These are phyloP conservation scores for Lactarius evosmus DNA, from an alignment of 768 basidiomycete species.

Conservation along the genomic window DNA sequence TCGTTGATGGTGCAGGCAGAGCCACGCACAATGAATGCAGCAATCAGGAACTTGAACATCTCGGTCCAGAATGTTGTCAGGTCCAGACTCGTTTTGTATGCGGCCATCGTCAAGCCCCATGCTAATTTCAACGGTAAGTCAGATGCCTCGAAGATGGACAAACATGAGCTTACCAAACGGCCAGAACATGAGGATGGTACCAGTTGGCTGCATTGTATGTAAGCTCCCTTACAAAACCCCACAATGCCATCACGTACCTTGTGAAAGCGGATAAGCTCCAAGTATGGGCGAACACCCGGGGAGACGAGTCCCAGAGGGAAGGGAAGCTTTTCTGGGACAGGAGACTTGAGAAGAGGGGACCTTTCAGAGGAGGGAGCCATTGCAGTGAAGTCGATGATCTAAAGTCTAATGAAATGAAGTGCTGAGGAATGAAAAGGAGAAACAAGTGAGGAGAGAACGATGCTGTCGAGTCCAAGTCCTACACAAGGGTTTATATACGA, in stretches of 20 bases:
- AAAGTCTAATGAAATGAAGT: conserved; percentile 4
- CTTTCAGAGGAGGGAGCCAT: conserved; percentile 17
- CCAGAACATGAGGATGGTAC: conserved; percentile 26
- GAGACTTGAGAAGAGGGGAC: conserved; percentile 15
- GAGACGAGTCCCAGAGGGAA: conserved; percentile 28
- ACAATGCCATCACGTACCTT: conserved; percentile 4
- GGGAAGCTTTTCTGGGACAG: conserved; percentile 22
- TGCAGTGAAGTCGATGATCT: neutral
- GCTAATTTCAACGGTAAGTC: conserved; percentile 14
- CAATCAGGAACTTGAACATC: conserved; percentile 16
- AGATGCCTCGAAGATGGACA: neutral
- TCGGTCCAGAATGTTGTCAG: conserved; percentile 19
- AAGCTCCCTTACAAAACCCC: neutral
- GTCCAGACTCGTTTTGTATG: conserved; percentile 21
- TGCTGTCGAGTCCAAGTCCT: neutral
- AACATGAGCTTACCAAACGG: conserved; percentile 18
- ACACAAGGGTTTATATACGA: conserved; percentile 8
- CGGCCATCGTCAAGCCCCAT: conserved; percentile 29
- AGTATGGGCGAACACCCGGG: conserved; percentile 25
- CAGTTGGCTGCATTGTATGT: conserved; percentile 17
- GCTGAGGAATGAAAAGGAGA: neutral
- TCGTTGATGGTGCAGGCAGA: conserved; percentile 33
- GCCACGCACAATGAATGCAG: conserved; percentile 26
- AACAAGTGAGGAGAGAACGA: neutral
- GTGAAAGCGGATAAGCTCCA: conserved; percentile 28